Evolutionary conservation across 139 green algal genomes (phyloP).

Genomic region (Chlorella sp.): DNA sequence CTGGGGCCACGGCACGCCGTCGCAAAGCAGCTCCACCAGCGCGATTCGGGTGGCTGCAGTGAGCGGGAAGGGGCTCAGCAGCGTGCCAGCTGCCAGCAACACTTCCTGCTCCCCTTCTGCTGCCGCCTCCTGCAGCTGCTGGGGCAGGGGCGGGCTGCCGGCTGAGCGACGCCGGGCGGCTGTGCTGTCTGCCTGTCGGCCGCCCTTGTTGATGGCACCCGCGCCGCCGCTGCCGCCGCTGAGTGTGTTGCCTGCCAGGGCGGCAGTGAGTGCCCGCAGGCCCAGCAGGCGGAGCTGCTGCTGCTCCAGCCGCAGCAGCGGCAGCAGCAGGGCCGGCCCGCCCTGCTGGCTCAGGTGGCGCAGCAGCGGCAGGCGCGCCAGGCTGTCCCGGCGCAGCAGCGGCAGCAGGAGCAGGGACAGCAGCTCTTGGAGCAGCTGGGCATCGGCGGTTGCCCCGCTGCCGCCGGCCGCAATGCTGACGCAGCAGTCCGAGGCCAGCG

Average conservation of each 20-base stretch:
- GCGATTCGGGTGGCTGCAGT: constrained; percentile 25
- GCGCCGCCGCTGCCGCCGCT: too few relatives aligned
- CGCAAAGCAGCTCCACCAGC: constrained; percentile 49
- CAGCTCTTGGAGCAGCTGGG: constrained; percentile 46
- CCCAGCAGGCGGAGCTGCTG: constrained; percentile 51
- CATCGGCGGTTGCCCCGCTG: constrained; percentile 1
- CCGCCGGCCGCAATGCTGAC: not conserved
- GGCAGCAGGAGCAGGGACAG: constrained; percentile 18
- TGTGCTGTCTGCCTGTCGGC: not conserved
- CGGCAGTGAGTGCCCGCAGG: constrained; percentile 39
- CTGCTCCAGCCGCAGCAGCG: constrained; percentile 36
- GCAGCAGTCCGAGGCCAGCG: constrained; percentile 19
- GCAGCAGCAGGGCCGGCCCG: constrained; percentile 33
- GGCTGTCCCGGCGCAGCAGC: constrained; percentile 23
- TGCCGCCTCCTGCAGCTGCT: not conserved
- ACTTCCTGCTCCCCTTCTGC: not conserved
- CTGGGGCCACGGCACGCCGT: constrained; percentile 20
- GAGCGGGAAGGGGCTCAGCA: constrained; percentile 42
- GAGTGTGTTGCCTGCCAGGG: not conserved
- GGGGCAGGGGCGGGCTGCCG: not conserved
- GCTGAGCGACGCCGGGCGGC: not conserved
- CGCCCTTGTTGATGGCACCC: too few relatives aligned
- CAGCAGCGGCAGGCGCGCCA: constrained; percentile 32
- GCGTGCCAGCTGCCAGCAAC: constrained; percentile 27
- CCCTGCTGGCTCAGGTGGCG: constrained; percentile 11